Evolutionary conservation across 176 grass and related monocot species (phyloP).

Genomic region (Rhynchospora tenuis): DNA sequence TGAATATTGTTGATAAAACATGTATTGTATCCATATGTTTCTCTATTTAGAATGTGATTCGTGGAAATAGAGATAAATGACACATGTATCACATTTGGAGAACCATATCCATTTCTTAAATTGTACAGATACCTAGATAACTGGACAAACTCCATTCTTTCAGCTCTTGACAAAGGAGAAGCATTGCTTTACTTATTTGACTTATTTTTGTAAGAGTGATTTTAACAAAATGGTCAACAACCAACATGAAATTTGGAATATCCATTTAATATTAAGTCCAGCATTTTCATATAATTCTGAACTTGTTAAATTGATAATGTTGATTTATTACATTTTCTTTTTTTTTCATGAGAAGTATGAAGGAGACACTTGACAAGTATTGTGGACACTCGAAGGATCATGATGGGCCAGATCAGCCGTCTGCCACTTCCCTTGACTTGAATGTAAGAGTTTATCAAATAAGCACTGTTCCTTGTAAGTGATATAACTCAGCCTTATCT

Average conservation of each 20-base stretch:
- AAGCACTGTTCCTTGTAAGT: not conserved
- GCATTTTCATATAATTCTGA: not conserved
- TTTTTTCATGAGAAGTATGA: constrained; percentile 53
- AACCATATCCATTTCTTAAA: not conserved
- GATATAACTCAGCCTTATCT: not conserved
- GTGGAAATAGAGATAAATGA: not conserved
- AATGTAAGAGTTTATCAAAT: constrained; percentile 50
- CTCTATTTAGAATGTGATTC: not conserved
- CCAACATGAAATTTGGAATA: not conserved
- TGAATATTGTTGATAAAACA: too few species aligned
- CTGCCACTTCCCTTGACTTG: constrained; percentile 48
- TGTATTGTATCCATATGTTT: too few species aligned
- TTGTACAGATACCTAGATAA: not conserved
- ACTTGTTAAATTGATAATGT: not conserved
- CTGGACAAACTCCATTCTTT: not conserved
- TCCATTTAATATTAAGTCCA: not conserved
- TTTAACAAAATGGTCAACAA: not conserved
- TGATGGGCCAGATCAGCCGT: constrained; percentile 35
- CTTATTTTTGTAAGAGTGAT: not conserved
- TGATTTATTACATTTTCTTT: constrained; percentile 17
- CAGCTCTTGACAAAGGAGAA: not conserved
- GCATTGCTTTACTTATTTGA: not conserved
- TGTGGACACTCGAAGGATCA: constrained; percentile 61
- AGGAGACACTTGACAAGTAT: constrained; percentile 66
- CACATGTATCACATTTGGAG: not conserved